phyloP scores from a whole-genome alignment of 2,329 filamentous ascomycete genomes.

The Colletotrichum sidae region DNA sequence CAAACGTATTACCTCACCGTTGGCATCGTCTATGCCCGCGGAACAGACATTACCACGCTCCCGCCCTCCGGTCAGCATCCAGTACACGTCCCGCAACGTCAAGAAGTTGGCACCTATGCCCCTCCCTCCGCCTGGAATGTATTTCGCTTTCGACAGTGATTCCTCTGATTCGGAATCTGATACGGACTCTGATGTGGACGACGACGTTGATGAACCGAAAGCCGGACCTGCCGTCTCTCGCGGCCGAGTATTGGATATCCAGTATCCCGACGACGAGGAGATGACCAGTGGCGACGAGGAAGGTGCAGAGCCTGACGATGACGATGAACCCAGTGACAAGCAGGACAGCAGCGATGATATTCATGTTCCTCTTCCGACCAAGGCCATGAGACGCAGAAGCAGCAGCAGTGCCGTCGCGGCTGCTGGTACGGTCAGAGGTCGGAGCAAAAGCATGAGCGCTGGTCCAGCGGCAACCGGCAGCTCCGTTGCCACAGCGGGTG shows the following conservation, averaged over 20 bases:
- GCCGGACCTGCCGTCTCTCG: conserved; percentile 12
- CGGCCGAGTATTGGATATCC: conserved; percentile 49
- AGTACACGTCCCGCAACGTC: conserved; percentile 58
- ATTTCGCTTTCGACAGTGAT: conserved; percentile 60
- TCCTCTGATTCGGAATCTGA: conserved; percentile 47
- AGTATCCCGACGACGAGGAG: conserved; percentile 53
- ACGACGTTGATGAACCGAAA: conserved; percentile 44
- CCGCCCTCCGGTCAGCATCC: conserved; percentile 50
- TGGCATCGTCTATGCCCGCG: conserved; percentile 46
- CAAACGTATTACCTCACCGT: conserved; percentile 54
- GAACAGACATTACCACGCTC: background rate
- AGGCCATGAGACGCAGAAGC: conserved; percentile 37
- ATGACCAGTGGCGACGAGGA: conserved; percentile 53
- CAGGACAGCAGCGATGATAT: conserved; percentile 25
- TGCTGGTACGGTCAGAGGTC: conserved; percentile 44
- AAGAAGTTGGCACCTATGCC: conserved; percentile 59
- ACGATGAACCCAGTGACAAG: conserved; percentile 26
- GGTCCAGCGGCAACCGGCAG: conserved; percentile 47
- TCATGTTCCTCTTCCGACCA: conserved; percentile 39
- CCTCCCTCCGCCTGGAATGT: conserved; percentile 65
- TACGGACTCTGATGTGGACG: conserved; percentile 43
- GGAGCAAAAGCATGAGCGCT: conserved; percentile 47
- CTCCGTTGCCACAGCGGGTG: conserved; percentile 55
- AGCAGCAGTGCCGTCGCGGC: conserved; percentile 48
- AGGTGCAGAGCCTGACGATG: conserved; percentile 41